Evolutionary conservation across 805 yeast species (phyloP).

Genomic region (Starmera pachycereana): DNA sequence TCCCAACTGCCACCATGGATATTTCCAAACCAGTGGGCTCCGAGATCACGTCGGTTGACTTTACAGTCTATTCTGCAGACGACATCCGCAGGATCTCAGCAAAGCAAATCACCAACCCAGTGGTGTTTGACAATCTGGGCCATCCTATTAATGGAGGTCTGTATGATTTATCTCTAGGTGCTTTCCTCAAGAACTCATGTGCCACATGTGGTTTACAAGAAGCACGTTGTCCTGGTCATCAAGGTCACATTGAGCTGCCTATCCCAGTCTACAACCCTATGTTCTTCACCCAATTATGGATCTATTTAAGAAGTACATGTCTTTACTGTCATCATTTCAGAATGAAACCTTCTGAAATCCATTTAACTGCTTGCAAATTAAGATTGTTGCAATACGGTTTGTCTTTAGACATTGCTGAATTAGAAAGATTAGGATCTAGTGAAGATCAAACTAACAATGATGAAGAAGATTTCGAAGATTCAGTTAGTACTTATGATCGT

Average conservation of each 20-base stretch:
- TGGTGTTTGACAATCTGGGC: slow-evolving; percentile 91
- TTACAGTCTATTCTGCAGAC: slow-evolving; percentile 69
- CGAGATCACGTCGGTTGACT: slow-evolving; percentile 85
- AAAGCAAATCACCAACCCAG: slow-evolving; percentile 90
- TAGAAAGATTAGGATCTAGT: slow-evolving; percentile 48
- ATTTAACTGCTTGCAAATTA: slow-evolving; percentile 68
- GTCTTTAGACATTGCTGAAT: slow-evolving; percentile 60
- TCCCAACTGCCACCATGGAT: slow-evolving; percentile 51
- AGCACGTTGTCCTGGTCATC: slow-evolving; percentile 93
- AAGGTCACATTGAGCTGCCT: slow-evolving; percentile 96
- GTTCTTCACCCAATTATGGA: slow-evolving; percentile 85
- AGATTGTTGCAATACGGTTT: slow-evolving; percentile 82
- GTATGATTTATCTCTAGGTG: slow-evolving; percentile 93
- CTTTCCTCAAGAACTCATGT: slow-evolving; percentile 77
- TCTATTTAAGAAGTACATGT: slow-evolving; percentile 76
- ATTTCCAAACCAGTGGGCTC: slow-evolving; percentile 95
- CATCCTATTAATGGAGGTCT: slow-evolving; percentile 93
- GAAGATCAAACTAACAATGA: slow-evolving; percentile 42
- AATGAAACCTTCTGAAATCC: slow-evolving; percentile 57
- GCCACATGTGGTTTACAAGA: slow-evolving; percentile 95
- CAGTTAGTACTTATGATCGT: slow-evolving; percentile 22
- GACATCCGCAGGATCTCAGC: slow-evolving; percentile 86
- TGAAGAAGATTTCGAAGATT: slow-evolving; percentile 31
- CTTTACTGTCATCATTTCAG: slow-evolving; percentile 84
- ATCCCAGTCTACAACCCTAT: slow-evolving; percentile 92